These are phyloP conservation scores for Tolypocladium ovalisporum DNA, from an alignment of 2,329 filamentous ascomycete genomes.

Conservation along the genomic window DNA sequence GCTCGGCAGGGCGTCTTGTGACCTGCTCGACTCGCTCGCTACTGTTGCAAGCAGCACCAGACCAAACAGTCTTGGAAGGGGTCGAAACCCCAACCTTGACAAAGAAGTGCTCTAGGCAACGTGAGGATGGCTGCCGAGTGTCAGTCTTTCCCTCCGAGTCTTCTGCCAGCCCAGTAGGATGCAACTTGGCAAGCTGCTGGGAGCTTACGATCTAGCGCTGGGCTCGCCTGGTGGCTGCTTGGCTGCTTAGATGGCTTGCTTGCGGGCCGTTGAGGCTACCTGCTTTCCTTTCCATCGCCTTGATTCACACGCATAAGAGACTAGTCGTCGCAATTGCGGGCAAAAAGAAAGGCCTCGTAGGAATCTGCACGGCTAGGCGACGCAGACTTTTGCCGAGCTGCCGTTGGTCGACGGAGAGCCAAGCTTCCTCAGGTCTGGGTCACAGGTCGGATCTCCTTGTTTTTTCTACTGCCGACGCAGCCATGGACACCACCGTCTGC, in stretches of 20 bases:
- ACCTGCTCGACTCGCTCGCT: not conserved
- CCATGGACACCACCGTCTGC: conserved; percentile 1
- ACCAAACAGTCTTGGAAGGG: not conserved
- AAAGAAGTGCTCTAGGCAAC: not conserved
- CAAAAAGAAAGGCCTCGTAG: conserved; percentile 10
- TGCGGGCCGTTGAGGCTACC: conserved; percentile 3
- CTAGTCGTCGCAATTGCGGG: conserved; percentile 7
- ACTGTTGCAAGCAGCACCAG: not conserved
- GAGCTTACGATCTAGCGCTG: not conserved
- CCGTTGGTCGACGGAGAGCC: not conserved
- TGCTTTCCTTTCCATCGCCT: conserved; percentile 1
- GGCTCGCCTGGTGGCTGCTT: not conserved
- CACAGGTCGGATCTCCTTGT: conserved; percentile 9
- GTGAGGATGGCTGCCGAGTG: not conserved
- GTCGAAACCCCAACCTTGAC: not conserved
- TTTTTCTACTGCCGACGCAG: conserved; percentile 3
- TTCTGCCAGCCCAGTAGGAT: not conserved
- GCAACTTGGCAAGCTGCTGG: not conserved
- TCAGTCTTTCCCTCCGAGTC: not conserved
- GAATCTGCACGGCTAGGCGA: not conserved
- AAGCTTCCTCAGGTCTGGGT: not conserved
- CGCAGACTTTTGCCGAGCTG: conserved; percentile 5
- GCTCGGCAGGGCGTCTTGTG: not conserved
- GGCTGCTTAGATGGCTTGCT: not conserved
- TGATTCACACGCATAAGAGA: conserved; percentile 6